Percentiles rank a stretch among this genome's conserved stretches.
Evolutionary conservation across 1,284 basidiomycete genomes (phyloP).

Genomic region (Trichosporon faecale): DNA sequence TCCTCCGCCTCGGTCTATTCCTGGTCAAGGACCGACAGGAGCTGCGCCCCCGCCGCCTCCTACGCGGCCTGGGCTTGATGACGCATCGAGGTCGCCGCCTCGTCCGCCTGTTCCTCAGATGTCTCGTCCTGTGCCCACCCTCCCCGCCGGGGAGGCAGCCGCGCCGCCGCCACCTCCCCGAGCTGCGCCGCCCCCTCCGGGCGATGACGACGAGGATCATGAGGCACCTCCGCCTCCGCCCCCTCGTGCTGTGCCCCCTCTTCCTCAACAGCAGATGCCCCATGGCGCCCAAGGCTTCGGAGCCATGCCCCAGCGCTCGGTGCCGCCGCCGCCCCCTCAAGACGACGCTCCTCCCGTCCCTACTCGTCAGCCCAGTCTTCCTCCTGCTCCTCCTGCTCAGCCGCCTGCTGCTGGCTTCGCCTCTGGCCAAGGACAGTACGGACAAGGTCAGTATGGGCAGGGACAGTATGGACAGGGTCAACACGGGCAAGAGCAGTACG

Average conservation of each 20-base stretch:
- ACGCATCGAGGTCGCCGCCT: not conserved
- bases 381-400: not conserved
- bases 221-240: slow-evolving; percentile 28
- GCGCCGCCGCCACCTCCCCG: not conserved
- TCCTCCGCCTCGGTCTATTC: not conserved
- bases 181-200: not conserved
- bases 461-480: not conserved
- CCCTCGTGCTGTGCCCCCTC: slow-evolving; percentile 24
- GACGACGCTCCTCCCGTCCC: not conserved
- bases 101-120: not conserved
- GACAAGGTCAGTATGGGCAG: not conserved
- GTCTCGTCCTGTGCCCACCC: not conserved
- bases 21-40: not conserved
- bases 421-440: not conserved
- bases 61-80: not conserved
- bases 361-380: not conserved
- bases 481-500: not conserved
- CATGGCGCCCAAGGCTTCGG: not conserved
- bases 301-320: not conserved
- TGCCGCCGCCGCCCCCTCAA: not conserved
- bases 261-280: not conserved
- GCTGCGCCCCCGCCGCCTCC: not conserved
- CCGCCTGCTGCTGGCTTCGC: not conserved
- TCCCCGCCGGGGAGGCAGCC: not conserved
- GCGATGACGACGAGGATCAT: slow-evolving; percentile 12